These are phyloP conservation scores for Xylariaceae sp. DNA, from an alignment of 2,329 filamentous ascomycete genomes.

Conservation along the genomic window DNA sequence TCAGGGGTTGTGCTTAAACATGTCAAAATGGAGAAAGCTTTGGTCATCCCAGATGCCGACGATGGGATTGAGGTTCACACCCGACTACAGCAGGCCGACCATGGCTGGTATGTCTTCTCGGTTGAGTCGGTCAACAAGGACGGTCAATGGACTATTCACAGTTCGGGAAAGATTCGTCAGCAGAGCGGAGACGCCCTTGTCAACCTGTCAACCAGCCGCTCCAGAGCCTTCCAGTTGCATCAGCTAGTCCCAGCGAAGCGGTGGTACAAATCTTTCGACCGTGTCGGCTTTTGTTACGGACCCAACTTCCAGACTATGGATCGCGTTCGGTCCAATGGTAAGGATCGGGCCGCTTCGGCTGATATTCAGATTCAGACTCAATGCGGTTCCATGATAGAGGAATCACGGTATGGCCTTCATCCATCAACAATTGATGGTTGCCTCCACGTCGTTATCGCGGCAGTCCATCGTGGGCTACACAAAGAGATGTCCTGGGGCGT, in stretches of 20 bases:
- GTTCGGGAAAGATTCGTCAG: conserved; percentile 13
- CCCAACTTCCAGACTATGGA: conserved; percentile 31
- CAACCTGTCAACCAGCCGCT: conserved; percentile 6
- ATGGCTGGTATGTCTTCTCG: conserved; percentile 16
- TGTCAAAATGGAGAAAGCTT: conserved; percentile 29
- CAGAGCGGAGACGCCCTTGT: conserved; percentile 2
- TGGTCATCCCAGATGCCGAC: conserved; percentile 29
- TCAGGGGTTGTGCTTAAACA: conserved; percentile 24
- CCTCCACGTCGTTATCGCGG: conserved; percentile 32
- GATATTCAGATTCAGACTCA: too few relatives aligned
- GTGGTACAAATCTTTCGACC: conserved; percentile 32
- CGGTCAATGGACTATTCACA: conserved; percentile 16
- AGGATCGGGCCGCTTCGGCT: too few relatives aligned
- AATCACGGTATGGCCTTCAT: conserved; percentile 39
- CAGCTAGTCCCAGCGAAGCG: conserved; percentile 25
- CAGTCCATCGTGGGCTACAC: conserved; percentile 27
- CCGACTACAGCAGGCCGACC: conserved; percentile 19
- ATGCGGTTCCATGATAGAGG: conserved; percentile 28
- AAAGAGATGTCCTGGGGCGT: conserved; percentile 30
- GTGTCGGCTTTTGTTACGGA: conserved; percentile 37
- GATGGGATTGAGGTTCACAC: conserved; percentile 29
- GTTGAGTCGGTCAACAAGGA: conserved; percentile 12
- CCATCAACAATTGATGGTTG: conserved; percentile 37
- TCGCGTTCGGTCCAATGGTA: too few relatives aligned
- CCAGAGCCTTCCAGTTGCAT: too few relatives aligned